Evolutionary conservation across 176 grass and related monocot species (phyloP).

Genomic region (Oryza glumipatula): DNA sequence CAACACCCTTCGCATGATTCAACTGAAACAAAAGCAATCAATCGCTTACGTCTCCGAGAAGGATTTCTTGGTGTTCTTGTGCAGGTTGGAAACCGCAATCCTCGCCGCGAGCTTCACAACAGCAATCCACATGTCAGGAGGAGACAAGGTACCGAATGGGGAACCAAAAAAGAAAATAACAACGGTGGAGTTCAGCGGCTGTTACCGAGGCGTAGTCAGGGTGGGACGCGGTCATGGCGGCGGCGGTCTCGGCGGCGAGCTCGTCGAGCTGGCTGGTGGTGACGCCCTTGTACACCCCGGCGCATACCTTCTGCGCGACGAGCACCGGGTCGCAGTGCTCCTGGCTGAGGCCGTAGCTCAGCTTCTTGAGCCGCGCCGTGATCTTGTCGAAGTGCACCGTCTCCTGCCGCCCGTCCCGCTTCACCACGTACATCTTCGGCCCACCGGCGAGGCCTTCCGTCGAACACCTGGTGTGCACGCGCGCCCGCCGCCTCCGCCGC

Average conservation of each 20-base stretch:
- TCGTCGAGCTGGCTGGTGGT: constrained; percentile 97
- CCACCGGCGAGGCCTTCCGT: constrained; percentile 43
- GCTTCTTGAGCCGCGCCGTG: constrained; percentile 95
- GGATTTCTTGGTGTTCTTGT: constrained; percentile 95
- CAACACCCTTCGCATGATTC: neutral
- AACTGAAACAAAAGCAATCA: neutral
- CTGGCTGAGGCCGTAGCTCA: constrained; percentile 97
- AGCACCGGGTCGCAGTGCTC: constrained; percentile 95
- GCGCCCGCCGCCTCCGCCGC: neutral
- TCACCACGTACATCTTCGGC: constrained; percentile 88
- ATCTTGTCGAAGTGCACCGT: constrained; percentile 98
- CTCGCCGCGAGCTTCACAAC: constrained; percentile 75
- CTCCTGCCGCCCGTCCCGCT: constrained; percentile 88
- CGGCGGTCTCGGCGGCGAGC: constrained; percentile 92
- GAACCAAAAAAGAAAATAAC: neutral
- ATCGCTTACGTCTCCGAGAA: constrained; percentile 85
- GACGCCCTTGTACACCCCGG: constrained; percentile 92
- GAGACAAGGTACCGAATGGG: neutral
- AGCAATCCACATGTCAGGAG: neutral
- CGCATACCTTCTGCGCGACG: constrained; percentile 94
- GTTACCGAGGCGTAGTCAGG: constrained; percentile 87
- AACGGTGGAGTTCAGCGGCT: neutral
- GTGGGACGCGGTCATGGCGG: constrained; percentile 82
- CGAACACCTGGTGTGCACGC: constrained; percentile 46
- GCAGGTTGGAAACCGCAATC: constrained; percentile 93